Evolutionary conservation across 2,329 filamentous ascomycete species (phyloP), one percentile per base, ranked within the genome.

Genomic region (Verticillium nubilum): DNA sequence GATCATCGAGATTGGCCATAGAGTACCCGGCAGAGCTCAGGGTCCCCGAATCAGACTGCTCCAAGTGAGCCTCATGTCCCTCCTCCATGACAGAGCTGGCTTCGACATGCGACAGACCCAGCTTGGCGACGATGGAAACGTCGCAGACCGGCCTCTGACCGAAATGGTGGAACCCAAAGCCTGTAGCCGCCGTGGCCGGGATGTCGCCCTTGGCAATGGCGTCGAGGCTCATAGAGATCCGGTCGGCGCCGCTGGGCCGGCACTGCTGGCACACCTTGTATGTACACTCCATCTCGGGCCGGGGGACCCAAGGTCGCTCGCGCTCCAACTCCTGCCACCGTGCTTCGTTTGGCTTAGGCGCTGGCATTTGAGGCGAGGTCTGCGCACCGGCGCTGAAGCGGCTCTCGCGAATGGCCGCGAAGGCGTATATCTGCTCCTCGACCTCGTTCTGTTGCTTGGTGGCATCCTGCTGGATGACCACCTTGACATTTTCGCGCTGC

Each of bases 261-360:
- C 84, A 86, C 6, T 60, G 61, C 3, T 77, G 75, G 61, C 84
- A 87, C 50, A 78, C 73, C 61, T 74, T 82, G 69, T 76, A 79
- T 52, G 76, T 74, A 61, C 84, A 86, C 66, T 84, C 79, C 1
- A 74, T 64, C 1, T 66, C 66, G 23, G 68, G 61, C 37, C 61
- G 62, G 19, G 73, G 70, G 5, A 78, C 64, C 78, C 77, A 81
- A 15, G 74, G 71, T 58, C 69, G 70, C 42, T 64, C 65, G 26
- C 66, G 15, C 56, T 57, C 27, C 23, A 57, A 25, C 42, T 57
- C 37, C 23, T 53, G n/a, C 31, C 58, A 27, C 52, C 52, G 52
- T 15, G 15, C 26, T 28, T 53, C 52, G n/a, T 29, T 19, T 6
- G 26, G 5, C 13, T 28, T 28, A 7, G 42, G 2, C 17, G n/a